Percentiles rank a stretch among this genome's conserved stretches.
Conservation (phyloP, 768 basidiomycete species). For the Mycena galopus region DNA sequence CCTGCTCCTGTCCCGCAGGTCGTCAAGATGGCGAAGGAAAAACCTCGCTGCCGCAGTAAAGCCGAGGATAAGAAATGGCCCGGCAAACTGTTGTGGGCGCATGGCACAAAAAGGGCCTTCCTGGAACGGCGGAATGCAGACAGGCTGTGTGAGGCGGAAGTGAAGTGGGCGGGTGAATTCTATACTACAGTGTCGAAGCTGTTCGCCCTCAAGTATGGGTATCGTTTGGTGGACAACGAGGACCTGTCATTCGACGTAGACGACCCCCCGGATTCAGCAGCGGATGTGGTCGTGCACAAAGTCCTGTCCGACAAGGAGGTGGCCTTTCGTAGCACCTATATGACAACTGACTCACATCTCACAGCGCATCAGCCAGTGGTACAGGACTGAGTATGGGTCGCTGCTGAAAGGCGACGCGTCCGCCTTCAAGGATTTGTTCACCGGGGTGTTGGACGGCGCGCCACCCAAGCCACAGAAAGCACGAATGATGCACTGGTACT, state of each 20-base stretch:
- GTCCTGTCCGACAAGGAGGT: not conserved
- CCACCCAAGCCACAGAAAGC: not conserved
- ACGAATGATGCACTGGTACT: not conserved
- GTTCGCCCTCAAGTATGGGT: not conserved
- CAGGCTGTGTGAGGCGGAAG: not conserved
- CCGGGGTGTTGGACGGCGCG: not conserved
- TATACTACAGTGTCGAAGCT: slow-evolving; percentile 3
- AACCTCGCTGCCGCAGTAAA: not conserved
- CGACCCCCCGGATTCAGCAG: not conserved
- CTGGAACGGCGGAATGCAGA: not conserved
- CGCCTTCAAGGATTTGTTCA: not conserved
- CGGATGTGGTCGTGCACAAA: not conserved
- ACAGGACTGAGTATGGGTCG: not conserved
- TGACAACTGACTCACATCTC: not conserved
- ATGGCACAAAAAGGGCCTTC: not conserved
- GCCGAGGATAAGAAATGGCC: not conserved
- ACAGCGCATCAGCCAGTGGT: slow-evolving; percentile 3
- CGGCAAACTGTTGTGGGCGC: not conserved
- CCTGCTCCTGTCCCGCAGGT: no score
- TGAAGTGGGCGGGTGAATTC: not conserved
- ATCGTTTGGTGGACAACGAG: not conserved
- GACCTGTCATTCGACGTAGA: not conserved
- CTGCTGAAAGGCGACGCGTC: not conserved
- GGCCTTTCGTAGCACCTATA: not conserved
- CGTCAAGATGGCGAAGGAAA: not conserved